phyloP scores from a whole-genome alignment of 371 early-diverging fungal genomes.

The Umbelopsis sp. region DNA sequence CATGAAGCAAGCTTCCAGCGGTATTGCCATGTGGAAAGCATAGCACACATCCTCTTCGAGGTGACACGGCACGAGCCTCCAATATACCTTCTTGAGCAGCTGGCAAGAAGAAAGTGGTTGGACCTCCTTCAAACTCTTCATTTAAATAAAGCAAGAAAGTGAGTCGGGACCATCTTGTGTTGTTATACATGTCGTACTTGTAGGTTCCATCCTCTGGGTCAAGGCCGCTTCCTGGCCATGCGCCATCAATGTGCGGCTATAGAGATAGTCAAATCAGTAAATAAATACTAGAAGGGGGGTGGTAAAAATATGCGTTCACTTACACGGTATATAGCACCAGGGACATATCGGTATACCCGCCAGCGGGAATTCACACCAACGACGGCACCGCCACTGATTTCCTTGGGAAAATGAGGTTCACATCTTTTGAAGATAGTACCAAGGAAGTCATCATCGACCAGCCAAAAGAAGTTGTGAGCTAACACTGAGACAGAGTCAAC shows the following conservation, averaged over 20 bases:
- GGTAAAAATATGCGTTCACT: slow-evolving; percentile 17
- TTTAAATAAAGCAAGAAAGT: slow-evolving; percentile 64
- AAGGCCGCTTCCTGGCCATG: slow-evolving; percentile 59
- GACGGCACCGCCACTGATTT: slow-evolving; percentile 33
- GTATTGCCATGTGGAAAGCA: slow-evolving; percentile 63
- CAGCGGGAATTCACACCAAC: slow-evolving; percentile 57
- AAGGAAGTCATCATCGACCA: slow-evolving; percentile 51
- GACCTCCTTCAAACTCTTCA: slow-evolving; percentile 63
- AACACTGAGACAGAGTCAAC: slow-evolving; percentile 42
- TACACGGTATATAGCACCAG: slow-evolving; percentile 58
- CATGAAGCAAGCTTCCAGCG: slow-evolving; percentile 55
- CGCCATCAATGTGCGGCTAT: slow-evolving; percentile 51
- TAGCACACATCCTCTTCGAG: slow-evolving; percentile 54
- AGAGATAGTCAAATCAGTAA: background rate
- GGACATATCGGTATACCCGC: slow-evolving; percentile 59
- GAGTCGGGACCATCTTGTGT: slow-evolving; percentile 49
- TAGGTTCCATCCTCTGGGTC: slow-evolving; percentile 49
- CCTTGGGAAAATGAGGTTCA: slow-evolving; percentile 42
- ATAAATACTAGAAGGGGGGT: background rate
- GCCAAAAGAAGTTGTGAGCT: slow-evolving; percentile 65
- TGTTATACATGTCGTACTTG: slow-evolving; percentile 48
- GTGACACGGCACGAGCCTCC: slow-evolving; percentile 49
- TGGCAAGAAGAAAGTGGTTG: slow-evolving; percentile 53
- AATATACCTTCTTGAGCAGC: slow-evolving; percentile 45
- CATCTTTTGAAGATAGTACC: slow-evolving; percentile 46